Percentiles rank a stretch among this genome's conserved stretches.
phyloP scores from a whole-genome alignment of 257 asterid genomes.

The Anisodus acutangulus region DNA sequence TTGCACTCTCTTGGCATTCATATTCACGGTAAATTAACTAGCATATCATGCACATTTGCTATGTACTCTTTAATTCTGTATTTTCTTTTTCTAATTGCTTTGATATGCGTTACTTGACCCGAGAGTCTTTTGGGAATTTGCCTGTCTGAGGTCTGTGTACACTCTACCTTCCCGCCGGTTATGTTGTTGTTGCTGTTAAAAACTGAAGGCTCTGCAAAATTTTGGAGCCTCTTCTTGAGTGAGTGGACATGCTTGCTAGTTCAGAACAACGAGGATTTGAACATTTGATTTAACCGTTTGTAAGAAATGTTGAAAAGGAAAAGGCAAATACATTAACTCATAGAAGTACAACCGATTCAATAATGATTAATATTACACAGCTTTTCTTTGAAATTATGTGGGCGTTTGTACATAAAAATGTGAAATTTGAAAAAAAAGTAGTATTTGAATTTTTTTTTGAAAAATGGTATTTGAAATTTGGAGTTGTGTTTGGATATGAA shows the following conservation, averaged over 20 bases:
- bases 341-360: not conserved
- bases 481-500: no score
- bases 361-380: not conserved
- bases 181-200: no score
- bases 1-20: constrained; percentile 91
- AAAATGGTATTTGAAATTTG: no score
- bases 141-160: no score
- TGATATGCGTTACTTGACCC: no score
- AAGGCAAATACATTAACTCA: not conserved
- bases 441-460: no score
- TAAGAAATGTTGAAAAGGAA: not conserved
- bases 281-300: not conserved
- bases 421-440: no score
- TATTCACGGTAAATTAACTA: constrained; percentile 65
- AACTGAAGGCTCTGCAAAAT: not conserved
- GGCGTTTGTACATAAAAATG: no score
- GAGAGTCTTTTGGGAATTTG: no score
- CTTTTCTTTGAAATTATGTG: not conserved
- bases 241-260: constrained; percentile 7
- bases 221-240: not conserved
- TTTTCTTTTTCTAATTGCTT: no score
- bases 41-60: not conserved
- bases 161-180: no score
- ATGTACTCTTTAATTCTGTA: no score
- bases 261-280: not conserved